Base-by-base conservation (phyloP, 495 filamentous ascomycete genomes). In the Aspergillus diversus region DNA sequence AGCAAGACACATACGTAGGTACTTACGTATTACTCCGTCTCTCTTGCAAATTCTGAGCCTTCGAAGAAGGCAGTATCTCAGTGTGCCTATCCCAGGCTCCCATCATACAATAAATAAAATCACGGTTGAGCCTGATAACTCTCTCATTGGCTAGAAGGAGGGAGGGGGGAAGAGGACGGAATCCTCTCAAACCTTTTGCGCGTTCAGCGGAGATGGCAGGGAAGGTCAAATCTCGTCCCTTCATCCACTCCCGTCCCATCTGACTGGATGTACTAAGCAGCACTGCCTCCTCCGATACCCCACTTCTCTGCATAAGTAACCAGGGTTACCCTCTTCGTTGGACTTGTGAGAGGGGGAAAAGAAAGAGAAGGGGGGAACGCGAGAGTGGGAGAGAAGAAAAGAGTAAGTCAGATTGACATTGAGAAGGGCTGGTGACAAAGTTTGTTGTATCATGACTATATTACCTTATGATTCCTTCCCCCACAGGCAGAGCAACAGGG, bases 261-360 rank as follows among this genome's bases (percentile, higher is more conserved):
- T 27, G 9, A 50, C 47, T 50, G 47, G 16, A 6, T 50, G 16
- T 21, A 17, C 47, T 50, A 50, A 43, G 55, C 55, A 57, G 55
- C 55, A 57, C 55, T 39, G 55, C 55, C 55, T 57, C 55, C 55
- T 43, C 43, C 55, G 5, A 39, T 57, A 13, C 55, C 34, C 55
- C 55, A 57, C 55, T 58, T 11, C 3, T 59, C 16, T 54, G 51
- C 55, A 57, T 57, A 31, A 27, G 7, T 50, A 17, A 17, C 47
- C 21, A 50, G 47, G 47, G 21, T 27, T 50, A 6, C n/a, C 16
- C 52, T 33, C 12, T 34, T 11, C 16, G 11, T 33, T 39, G n/a
- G 9, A 11, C 34, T 55, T 13, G 33, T 50, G 47, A 50, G 11
- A 21, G 21, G 47, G 15, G 47, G 47, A 16, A 16, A n/a, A n/a